phyloP scores from a whole-genome alignment of 768 basidiomycete genomes.

The Lactarius deliciosus region DNA sequence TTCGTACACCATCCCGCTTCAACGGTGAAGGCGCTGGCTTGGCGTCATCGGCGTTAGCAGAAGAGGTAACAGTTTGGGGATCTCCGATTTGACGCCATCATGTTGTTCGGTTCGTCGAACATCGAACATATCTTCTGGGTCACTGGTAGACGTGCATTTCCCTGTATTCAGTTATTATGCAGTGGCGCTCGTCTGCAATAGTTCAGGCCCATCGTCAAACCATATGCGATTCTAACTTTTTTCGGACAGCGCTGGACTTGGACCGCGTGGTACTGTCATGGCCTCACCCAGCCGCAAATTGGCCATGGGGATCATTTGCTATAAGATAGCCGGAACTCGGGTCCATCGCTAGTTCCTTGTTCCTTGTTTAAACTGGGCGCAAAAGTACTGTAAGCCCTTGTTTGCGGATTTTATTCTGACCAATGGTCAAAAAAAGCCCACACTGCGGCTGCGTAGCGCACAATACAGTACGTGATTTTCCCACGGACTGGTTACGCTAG shows the following conservation, averaged over 20 bases:
- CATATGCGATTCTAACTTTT: not conserved
- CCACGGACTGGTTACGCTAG: not conserved
- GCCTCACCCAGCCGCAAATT: not conserved
- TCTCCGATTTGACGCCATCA: not conserved
- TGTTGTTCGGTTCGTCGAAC: not conserved
- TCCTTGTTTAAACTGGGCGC: not conserved
- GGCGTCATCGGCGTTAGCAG: not conserved
- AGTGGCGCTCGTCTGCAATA: not conserved
- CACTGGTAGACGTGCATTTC: not conserved
- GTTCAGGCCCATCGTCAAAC: not conserved
- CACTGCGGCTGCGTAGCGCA: not conserved
- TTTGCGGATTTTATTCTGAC: too few species aligned
- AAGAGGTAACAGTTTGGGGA: not conserved
- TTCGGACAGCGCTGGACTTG: not conserved
- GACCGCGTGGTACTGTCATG: not conserved
- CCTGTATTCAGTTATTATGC: not conserved
- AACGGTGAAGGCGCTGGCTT: not conserved
- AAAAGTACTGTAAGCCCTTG: not conserved
- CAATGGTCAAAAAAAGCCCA: not conserved
- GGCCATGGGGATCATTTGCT: not conserved
- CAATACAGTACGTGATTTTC: slow-evolving; percentile 1
- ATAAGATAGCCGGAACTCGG: not conserved
- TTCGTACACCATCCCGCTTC: not conserved
- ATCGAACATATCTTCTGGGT: not conserved
- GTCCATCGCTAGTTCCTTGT: not conserved